Evolutionary conservation across 2,329 filamentous ascomycete genomes (phyloP), one percentile per base, ranked within the genome.

Genomic region (Exophiala viscosa): DNA sequence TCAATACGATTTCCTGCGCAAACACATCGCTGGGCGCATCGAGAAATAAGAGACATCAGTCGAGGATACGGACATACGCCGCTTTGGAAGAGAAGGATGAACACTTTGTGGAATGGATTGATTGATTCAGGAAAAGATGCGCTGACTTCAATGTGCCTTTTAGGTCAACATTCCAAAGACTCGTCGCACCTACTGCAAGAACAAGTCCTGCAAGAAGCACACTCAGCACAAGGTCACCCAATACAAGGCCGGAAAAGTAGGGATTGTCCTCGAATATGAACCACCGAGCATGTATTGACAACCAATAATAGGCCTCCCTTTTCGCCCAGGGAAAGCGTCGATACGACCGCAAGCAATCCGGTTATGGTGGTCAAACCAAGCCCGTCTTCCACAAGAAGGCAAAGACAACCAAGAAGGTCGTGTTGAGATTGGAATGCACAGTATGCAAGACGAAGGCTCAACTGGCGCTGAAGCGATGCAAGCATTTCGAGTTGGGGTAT

Each of bases 351-450:
- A 97, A 97, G 84, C 92, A 97, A 83, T 90, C 87, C 76, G 92
- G 92, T 88, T 97, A 96, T 75, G 93, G 93, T 89, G 93, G 93
- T 91, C 93, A 99, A 83, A 99, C 93, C 72, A 99, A 99, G 83
- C 93, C 95, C 69, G 91, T 99, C 73, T 99, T 97, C 88, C 93
- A 97, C 89, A 99, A 97, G 87, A 97, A 96, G 83, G 93, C 93
- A 67, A 99, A 99, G 88, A 99, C 93, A 68, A 99, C 93, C 75
- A 99, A 99, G 89, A 99, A 99, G 87, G 88, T 99, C 70, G 95
- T 99, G 71, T 82, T 99, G 78, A 86, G 93, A 82, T 81, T 99
- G 77, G 93, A 99, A 79, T 99, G 93, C 84, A 92, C 90, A 73
- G 76, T 80, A 68, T 99, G 93, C 90, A 63, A 63, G 88, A 86